A percentile compares a stretch with the other conserved stretches of the same genome.
Conservation (phyloP, 169 alveolate species). For the Plasmodium sp. region DNA sequence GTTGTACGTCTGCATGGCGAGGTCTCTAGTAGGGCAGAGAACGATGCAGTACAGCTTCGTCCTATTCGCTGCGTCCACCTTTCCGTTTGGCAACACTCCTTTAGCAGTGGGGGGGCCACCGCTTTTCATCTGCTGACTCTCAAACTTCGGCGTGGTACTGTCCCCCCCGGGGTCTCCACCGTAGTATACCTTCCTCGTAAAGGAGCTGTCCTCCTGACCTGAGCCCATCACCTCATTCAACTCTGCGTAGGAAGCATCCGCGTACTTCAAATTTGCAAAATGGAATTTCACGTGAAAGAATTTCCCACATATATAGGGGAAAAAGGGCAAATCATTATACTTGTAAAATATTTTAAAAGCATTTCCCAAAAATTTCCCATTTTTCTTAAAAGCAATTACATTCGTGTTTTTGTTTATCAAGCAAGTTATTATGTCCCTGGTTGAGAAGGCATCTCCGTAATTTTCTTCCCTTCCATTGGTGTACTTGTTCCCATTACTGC, state of each 20-base stretch:
- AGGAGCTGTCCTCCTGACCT: neutral
- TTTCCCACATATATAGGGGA: conserved; percentile 69
- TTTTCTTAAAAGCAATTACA: conserved; percentile 63
- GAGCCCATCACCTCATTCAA: neutral
- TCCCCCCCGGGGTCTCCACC: neutral
- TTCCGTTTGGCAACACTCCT: neutral
- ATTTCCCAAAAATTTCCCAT: conserved; percentile 57
- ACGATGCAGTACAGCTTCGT: conserved; percentile 82
- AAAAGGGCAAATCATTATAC: conserved; percentile 58
- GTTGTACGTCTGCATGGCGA: conserved; percentile 85
- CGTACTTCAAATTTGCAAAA: conserved; percentile 61
- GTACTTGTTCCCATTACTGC: conserved; percentile 70
- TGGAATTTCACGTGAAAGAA: conserved; percentile 38
- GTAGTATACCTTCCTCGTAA: conserved; percentile 8
- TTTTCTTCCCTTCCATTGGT: conserved; percentile 39
- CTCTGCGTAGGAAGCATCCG: conserved; percentile 14
- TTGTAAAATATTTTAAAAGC: conserved; percentile 72
- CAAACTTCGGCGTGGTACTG: neutral
- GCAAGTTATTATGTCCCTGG: conserved; percentile 53
- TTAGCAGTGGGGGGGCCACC: neutral
- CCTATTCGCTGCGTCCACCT: conserved; percentile 29
- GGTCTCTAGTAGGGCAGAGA: conserved; percentile 84
- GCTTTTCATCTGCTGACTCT: neutral
- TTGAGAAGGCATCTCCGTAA: conserved; percentile 27
- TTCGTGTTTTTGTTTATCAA: conserved; percentile 49